phyloP scores from a whole-genome alignment of 441 rosid species.

The Populus trichocarpa region DNA sequence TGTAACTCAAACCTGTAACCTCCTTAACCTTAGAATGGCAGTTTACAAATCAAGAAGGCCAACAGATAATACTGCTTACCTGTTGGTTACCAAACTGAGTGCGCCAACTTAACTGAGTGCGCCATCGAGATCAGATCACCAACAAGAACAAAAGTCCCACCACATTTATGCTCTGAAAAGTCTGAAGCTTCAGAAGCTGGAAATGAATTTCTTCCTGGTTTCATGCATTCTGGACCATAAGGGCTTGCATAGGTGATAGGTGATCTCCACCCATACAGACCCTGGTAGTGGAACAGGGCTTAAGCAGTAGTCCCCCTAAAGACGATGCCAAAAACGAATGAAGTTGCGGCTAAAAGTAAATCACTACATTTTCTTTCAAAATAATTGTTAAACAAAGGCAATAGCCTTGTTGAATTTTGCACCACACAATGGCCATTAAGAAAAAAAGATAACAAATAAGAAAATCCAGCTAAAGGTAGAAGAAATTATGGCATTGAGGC shows the following conservation, averaged over 20 bases:
- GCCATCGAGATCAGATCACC: constrained; percentile 70
- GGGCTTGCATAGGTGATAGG: constrained; percentile 51
- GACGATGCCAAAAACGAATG: constrained; percentile 1
- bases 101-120: constrained; percentile 59
- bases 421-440: not conserved
- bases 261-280: constrained; percentile 66
- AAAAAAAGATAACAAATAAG: not conserved
- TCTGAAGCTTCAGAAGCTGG: constrained; percentile 26
- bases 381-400: not conserved
- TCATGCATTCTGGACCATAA: constrained; percentile 47
- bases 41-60: not conserved
- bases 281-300: constrained; percentile 60
- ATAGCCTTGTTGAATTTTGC: not conserved
- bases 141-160: constrained; percentile 73
- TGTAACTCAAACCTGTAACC: not conserved
- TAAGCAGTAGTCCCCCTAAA: constrained; percentile 65
- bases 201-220: constrained; percentile 18
- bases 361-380: constrained; percentile 2
- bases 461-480: not conserved
- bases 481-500: not conserved
- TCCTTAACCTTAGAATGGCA: not conserved
- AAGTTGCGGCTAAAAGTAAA: constrained; percentile 4
- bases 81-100: constrained; percentile 20
- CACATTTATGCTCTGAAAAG: constrained; percentile 32
- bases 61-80: not conserved